Evolutionary conservation across 352 stramenopile species (phyloP).

Genomic region (Globisporangium apiculatum): DNA sequence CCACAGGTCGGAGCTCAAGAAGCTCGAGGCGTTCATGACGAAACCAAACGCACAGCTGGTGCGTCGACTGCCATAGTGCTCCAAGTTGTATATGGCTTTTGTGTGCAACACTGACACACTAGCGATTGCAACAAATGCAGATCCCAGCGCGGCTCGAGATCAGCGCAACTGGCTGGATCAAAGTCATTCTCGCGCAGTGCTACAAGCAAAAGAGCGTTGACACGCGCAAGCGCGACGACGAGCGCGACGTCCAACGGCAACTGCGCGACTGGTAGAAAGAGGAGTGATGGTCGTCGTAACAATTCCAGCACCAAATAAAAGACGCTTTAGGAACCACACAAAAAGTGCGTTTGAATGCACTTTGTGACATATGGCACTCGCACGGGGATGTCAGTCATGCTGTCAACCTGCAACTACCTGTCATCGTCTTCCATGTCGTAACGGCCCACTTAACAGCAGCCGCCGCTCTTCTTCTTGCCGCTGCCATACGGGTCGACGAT

Average conservation of each 20-base stretch:
- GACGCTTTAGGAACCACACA: too few relatives aligned
- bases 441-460: slow-evolving; percentile 46
- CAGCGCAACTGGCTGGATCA: slow-evolving; percentile 77
- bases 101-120: too few relatives aligned
- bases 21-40: slow-evolving; percentile 56
- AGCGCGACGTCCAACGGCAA: slow-evolving; percentile 68
- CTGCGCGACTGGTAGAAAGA: slow-evolving; percentile 59
- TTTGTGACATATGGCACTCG: neutral
- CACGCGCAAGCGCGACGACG: slow-evolving; percentile 65
- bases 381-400: too few relatives aligned
- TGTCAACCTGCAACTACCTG: too few relatives aligned
- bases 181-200: slow-evolving; percentile 70
- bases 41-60: slow-evolving; percentile 67
- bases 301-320: too few relatives aligned
- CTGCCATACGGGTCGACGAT: slow-evolving; percentile 82
- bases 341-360: too few relatives aligned
- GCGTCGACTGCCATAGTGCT: neutral
- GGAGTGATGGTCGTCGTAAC: too few relatives aligned
- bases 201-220: slow-evolving; percentile 61
- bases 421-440: slow-evolving; percentile 5
- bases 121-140: slow-evolving; percentile 14
- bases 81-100: too few relatives aligned
- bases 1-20: slow-evolving; percentile 70
- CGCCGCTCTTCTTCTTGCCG: slow-evolving; percentile 77
- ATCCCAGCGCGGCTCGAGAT: slow-evolving; percentile 70